Conservation (phyloP, 805 yeast species). For the Hanseniaspora lindneri region DNA sequence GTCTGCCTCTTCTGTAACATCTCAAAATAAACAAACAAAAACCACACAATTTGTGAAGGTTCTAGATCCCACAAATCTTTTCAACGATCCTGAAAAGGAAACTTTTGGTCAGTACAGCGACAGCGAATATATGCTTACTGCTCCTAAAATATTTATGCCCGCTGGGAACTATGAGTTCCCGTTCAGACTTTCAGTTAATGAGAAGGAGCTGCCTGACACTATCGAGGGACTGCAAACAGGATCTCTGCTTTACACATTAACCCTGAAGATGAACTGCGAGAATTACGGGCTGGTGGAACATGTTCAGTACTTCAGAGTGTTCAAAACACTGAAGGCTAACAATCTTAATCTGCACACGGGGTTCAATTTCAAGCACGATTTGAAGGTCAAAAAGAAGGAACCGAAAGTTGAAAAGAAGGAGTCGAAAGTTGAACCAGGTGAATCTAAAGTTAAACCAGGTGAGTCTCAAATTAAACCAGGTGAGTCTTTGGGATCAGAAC, state of each 20-base stretch:
- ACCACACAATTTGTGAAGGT: not conserved
- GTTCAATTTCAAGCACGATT: slow-evolving; percentile 12
- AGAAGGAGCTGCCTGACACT: slow-evolving; percentile 55
- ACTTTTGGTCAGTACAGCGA: not conserved
- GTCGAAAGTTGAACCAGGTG: too few relatives aligned
- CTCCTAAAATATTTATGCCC: slow-evolving; percentile 34
- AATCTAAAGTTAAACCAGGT: too few relatives aligned
- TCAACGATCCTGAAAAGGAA: not conserved
- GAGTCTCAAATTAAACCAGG: too few relatives aligned
- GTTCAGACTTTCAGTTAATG: slow-evolving; percentile 65
- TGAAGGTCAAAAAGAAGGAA: slow-evolving; percentile 4
- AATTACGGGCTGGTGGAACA: slow-evolving; percentile 20
- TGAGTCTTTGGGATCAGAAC: too few relatives aligned
- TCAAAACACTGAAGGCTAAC: slow-evolving; percentile 74
- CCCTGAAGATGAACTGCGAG: slow-evolving; percentile 51
- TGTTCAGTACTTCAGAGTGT: slow-evolving; percentile 51
- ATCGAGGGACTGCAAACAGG: slow-evolving; percentile 80
- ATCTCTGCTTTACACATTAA: slow-evolving; percentile 56
- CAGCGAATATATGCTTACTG: not conserved
- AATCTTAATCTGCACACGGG: slow-evolving; percentile 35
- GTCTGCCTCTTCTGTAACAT: not conserved
- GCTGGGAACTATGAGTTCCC: slow-evolving; percentile 82
- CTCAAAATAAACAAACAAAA: not conserved
- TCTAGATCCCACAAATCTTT: not conserved
- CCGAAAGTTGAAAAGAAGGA: too few relatives aligned